phyloP scores from a whole-genome alignment of 1,139 yeast species.

The Entelexis paramagnoliae region DNA sequence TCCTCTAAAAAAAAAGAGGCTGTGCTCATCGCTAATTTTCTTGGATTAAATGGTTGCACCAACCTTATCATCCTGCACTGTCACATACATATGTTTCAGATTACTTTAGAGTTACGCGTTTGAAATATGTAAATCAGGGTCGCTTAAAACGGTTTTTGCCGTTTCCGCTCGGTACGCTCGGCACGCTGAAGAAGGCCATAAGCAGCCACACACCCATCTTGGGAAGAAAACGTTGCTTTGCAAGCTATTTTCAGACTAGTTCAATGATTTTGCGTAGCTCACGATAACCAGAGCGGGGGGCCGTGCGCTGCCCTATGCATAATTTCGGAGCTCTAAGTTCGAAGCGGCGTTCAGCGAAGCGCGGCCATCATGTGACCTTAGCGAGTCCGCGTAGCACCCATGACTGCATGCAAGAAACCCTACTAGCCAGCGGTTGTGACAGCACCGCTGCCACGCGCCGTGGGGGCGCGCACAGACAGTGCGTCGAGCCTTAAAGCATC shows the following conservation, averaged over 20 bases:
- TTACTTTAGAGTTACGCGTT: background rate
- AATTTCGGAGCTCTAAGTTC: background rate
- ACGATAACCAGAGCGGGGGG: background rate
- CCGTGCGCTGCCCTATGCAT: constrained; percentile 1
- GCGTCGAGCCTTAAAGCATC: no score
- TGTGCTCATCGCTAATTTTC: background rate
- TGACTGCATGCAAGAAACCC: constrained; percentile 5
- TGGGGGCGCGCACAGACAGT: no score
- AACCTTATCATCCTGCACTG: background rate
- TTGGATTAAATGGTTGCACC: constrained; percentile 1
- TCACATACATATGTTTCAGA: background rate
- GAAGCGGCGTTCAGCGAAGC: background rate
- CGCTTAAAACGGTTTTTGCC: no score
- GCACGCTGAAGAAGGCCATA: no score
- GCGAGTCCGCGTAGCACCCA: constrained; percentile 1
- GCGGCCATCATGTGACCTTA: background rate
- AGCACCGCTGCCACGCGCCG: no score
- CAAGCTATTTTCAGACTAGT: no score
- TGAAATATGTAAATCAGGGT: background rate
- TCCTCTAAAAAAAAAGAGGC: background rate
- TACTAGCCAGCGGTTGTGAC: background rate
- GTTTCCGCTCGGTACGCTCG: no score
- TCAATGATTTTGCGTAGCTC: no score
- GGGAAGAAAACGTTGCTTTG: no score
- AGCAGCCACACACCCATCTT: no score